phyloP scores from a whole-genome alignment of 2,329 filamentous ascomycete species.

The Aspergillus tamarii region DNA sequence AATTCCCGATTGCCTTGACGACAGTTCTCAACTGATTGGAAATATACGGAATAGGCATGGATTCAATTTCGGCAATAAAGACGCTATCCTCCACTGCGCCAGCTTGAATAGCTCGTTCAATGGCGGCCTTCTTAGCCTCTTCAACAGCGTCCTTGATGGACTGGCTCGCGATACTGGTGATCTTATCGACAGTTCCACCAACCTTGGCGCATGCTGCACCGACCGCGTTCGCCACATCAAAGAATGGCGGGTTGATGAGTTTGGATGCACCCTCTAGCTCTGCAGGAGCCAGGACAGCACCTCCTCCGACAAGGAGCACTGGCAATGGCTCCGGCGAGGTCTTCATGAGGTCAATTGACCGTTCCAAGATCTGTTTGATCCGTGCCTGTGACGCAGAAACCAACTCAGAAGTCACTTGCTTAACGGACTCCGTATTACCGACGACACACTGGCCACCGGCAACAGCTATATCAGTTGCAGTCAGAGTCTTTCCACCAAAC shows the following conservation, averaged over 20 bases:
- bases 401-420: background rate
- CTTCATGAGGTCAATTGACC: background rate
- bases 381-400: background rate
- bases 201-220: conserved; percentile 66
- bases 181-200: conserved; percentile 33
- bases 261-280: background rate
- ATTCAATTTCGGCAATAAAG: conserved; percentile 41
- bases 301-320: conserved; percentile 66
- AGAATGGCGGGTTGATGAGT: background rate
- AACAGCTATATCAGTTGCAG: conserved; percentile 61
- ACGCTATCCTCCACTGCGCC: conserved; percentile 42
- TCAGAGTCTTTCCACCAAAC: conserved; percentile 61
- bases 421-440: background rate
- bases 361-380: background rate
- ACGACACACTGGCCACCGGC: conserved; percentile 14
- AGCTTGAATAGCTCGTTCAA: background rate
- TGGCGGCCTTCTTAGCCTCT: background rate
- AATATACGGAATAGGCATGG: conserved; percentile 43
- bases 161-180: background rate
- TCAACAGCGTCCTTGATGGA: background rate
- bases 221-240: conserved; percentile 66
- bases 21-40: conserved; percentile 30
- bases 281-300: conserved; percentile 36
- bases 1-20: conserved; percentile 37
- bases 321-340: background rate